phyloP scores from a whole-genome alignment of 768 basidiomycete species.

The Rhodotorula toruloides region DNA sequence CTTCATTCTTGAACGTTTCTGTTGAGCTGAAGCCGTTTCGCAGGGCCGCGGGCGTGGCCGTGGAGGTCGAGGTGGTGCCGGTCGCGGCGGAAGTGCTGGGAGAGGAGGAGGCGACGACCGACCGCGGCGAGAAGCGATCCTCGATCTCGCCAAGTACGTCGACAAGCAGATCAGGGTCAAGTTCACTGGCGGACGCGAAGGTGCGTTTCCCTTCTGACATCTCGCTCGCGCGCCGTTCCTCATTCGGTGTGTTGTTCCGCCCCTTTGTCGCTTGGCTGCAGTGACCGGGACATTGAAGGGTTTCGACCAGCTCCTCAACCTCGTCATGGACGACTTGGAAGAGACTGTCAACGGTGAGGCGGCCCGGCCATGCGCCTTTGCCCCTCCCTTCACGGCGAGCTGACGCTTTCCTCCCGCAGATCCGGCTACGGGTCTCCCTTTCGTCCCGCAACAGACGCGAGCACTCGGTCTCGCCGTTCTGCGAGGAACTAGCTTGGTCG shows the following conservation, averaged over 20 bases:
- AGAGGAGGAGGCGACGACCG: constrained; percentile 54
- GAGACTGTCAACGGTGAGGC: constrained; percentile 71
- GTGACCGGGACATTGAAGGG: constrained; percentile 91
- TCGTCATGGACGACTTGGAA: constrained; percentile 91
- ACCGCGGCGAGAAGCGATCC: constrained; percentile 86
- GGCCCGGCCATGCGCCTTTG: neutral
- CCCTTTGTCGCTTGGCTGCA: no score
- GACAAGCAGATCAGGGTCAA: constrained; percentile 89
- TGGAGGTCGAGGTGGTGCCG: constrained; percentile 40
- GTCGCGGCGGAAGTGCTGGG: constrained; percentile 50
- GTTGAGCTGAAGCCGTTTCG: neutral
- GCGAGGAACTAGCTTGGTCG: constrained; percentile 86
- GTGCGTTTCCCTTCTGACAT: constrained; percentile 11
- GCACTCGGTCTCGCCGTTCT: constrained; percentile 77
- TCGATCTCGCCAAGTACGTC: constrained; percentile 89
- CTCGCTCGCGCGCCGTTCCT: neutral
- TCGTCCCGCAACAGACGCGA: constrained; percentile 43
- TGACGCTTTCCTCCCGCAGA: constrained; percentile 53
- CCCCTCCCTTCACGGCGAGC: neutral
- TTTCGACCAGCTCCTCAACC: constrained; percentile 90
- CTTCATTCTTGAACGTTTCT: no score
- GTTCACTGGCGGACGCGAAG: constrained; percentile 91
- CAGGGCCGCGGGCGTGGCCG: constrained; percentile 48
- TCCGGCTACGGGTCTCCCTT: constrained; percentile 54
- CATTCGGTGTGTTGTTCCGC: neutral